Evolutionary conservation across 352 stramenopile genomes (phyloP).

Genomic region (Globisporangium radiosum): DNA sequence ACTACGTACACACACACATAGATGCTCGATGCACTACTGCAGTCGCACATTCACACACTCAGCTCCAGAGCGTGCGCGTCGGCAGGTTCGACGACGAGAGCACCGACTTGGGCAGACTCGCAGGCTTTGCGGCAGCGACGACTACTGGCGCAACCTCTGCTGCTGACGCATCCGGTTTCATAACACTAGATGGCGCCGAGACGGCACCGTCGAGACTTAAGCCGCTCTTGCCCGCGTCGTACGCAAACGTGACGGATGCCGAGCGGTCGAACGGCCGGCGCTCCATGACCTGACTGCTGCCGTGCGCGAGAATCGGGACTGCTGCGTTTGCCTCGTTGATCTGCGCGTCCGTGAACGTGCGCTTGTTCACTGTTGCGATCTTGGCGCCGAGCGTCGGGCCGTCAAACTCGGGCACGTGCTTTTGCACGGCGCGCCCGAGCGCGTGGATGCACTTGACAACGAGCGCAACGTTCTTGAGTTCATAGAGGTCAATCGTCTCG

Average conservation of each 20-base stretch:
- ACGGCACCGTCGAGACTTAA: slow-evolving; percentile 3
- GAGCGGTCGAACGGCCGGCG: slow-evolving; percentile 59
- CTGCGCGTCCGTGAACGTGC: slow-evolving; percentile 58
- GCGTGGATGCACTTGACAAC: slow-evolving; percentile 84
- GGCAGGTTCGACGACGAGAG: slow-evolving; percentile 26
- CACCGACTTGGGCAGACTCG: slow-evolving; percentile 15
- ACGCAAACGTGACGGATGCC: slow-evolving; percentile 59
- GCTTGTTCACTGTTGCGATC: slow-evolving; percentile 60
- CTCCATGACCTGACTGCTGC: slow-evolving; percentile 57
- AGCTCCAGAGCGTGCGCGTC: slow-evolving; percentile 54
- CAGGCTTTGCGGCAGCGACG: slow-evolving; percentile 4
- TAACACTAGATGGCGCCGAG: background rate
- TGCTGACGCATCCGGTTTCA: background rate
- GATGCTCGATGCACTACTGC: background rate
- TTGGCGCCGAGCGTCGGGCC: slow-evolving; percentile 70
- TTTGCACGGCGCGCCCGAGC: slow-evolving; percentile 66
- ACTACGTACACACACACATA: background rate
- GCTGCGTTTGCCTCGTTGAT: slow-evolving; percentile 47
- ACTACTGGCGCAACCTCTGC: background rate
- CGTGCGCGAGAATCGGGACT: slow-evolving; percentile 52
- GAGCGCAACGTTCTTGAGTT: slow-evolving; percentile 81
- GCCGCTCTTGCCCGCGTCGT: slow-evolving; percentile 37
- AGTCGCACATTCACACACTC: slow-evolving; percentile 3
- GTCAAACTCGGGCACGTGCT: slow-evolving; percentile 63
- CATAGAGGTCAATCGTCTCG: slow-evolving; percentile 86